These are phyloP conservation scores for Fraxinus ornus DNA, from an alignment of 305 asterid species.

Conservation along the genomic window DNA sequence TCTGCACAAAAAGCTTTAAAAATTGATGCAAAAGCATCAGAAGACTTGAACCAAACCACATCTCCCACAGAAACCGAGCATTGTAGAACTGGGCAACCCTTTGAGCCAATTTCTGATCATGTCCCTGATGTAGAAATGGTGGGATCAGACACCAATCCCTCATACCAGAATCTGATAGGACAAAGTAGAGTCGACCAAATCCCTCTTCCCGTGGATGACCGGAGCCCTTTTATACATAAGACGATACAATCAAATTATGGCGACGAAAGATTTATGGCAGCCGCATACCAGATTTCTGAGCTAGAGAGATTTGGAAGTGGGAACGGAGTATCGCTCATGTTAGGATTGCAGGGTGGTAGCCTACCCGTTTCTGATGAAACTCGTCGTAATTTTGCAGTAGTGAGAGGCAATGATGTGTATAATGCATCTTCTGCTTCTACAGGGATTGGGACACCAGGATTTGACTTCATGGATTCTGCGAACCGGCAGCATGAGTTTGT, in stretches of 20 bases:
- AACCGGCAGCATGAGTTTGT: constrained; percentile 47
- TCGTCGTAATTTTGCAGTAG: constrained; percentile 39
- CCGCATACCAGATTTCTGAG: constrained; percentile 54
- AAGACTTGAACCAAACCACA: constrained; percentile 40
- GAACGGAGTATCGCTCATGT: constrained; percentile 61
- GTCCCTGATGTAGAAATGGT: constrained; percentile 43
- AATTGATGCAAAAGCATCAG: constrained; percentile 35
- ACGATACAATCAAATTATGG: constrained; percentile 32
- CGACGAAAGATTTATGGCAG: constrained; percentile 40
- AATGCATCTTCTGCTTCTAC: constrained; percentile 39
- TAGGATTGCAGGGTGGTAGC: constrained; percentile 66
- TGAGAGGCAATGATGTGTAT: constrained; percentile 46
- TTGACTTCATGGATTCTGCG: constrained; percentile 54
- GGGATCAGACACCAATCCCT: constrained; percentile 38
- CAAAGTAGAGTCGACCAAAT: constrained; percentile 28
- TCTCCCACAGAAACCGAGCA: constrained; percentile 33
- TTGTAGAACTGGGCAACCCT: constrained; percentile 25
- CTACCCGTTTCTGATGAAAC: constrained; percentile 41
- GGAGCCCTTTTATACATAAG: constrained; percentile 23
- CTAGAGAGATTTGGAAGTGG: constrained; percentile 54
- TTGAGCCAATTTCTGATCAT: constrained; percentile 44
- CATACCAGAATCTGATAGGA: constrained; percentile 30
- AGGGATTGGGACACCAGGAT: constrained; percentile 49
- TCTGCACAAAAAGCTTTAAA: constrained; percentile 33
- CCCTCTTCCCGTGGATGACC: constrained; percentile 21